A percentile compares a stretch with the other conserved stretches of the same genome.
Evolutionary conservation across 768 basidiomycete genomes (phyloP).

Genomic region (Suillus variegatus): DNA sequence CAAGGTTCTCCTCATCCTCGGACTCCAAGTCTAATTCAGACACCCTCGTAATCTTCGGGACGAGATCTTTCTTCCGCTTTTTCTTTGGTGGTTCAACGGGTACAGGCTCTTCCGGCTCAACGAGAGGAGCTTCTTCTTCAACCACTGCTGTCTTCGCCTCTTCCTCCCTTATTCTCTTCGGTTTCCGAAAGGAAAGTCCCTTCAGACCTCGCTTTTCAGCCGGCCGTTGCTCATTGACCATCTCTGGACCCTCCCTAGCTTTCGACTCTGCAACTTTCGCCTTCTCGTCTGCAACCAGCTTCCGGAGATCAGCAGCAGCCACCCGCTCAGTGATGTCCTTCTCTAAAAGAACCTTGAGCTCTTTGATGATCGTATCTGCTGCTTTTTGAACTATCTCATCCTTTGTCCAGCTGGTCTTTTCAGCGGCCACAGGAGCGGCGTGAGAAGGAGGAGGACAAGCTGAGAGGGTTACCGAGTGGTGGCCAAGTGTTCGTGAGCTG

Average conservation of each 20-base stretch:
- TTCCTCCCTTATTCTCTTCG: slow-evolving; percentile 40
- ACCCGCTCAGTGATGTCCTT: slow-evolving; percentile 68
- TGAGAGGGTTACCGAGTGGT: slow-evolving; percentile 59
- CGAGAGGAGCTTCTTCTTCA: slow-evolving; percentile 28
- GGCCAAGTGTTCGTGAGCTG: slow-evolving; percentile 52
- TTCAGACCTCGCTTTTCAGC: slow-evolving; percentile 47
- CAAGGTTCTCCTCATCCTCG: slow-evolving; percentile 53
- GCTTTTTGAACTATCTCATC: slow-evolving; percentile 57
- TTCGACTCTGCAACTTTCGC: slow-evolving; percentile 33
- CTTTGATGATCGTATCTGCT: slow-evolving; percentile 53
- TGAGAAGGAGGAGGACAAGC: slow-evolving; percentile 40
- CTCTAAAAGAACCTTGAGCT: slow-evolving; percentile 56
- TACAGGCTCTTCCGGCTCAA: slow-evolving; percentile 35
- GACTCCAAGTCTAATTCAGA: slow-evolving; percentile 55
- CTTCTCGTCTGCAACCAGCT: slow-evolving; percentile 55
- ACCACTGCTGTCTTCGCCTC: slow-evolving; percentile 25
- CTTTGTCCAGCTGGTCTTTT: slow-evolving; percentile 52
- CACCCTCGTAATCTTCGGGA: slow-evolving; percentile 35
- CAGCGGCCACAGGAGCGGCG: slow-evolving; percentile 33
- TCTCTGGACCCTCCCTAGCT: slow-evolving; percentile 27
- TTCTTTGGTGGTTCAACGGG: slow-evolving; percentile 53
- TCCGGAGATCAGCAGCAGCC: slow-evolving; percentile 53
- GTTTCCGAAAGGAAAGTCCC: slow-evolving; percentile 47
- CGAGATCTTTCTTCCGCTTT: slow-evolving; percentile 54
- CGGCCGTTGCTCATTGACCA: slow-evolving; percentile 47